phyloP scores from a whole-genome alignment of 176 grass and related monocot genomes.

The Calamus simplicifolius region DNA sequence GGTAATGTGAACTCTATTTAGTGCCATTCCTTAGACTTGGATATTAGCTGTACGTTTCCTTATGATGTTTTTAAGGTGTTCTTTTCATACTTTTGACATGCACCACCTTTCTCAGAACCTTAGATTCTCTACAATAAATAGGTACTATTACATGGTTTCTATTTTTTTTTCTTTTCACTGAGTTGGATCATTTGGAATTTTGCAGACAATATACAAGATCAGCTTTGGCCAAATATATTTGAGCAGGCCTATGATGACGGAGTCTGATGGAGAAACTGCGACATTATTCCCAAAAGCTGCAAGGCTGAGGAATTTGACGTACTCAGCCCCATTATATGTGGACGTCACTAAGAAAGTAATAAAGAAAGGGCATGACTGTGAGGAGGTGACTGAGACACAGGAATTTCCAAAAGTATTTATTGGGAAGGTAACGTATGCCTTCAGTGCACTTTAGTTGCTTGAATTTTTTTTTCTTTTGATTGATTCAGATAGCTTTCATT shows the following conservation, averaged over 20 bases:
- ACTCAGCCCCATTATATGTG: slow-evolving; percentile 89
- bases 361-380: slow-evolving; percentile 98
- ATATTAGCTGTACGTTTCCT: no score
- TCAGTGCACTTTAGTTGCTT: neutral
- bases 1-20: no score
- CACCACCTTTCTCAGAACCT: no score
- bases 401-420: slow-evolving; percentile 97
- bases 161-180: no score
- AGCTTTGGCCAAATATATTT: slow-evolving; percentile 93
- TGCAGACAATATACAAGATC: slow-evolving; percentile 88
- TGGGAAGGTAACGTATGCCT: slow-evolving; percentile 51
- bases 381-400: slow-evolving; percentile 85
- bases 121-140: no score
- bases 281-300: slow-evolving; percentile 94
- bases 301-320: slow-evolving; percentile 85
- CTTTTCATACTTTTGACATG: no score
- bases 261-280: slow-evolving; percentile 92
- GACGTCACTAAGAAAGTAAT: slow-evolving; percentile 89
- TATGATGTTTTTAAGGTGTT: no score
- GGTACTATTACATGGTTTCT: no score
- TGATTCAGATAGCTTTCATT: slow-evolving; percentile 1
- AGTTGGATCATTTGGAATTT: neutral
- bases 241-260: slow-evolving; percentile 95
- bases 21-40: no score
- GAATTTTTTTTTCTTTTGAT: slow-evolving; percentile 19